A percentile compares a stretch with the other conserved stretches of the same genome.
These are phyloP conservation scores for Sedum album DNA, from an alignment of 164 flowering plant genomes.

Conservation along the genomic window DNA sequence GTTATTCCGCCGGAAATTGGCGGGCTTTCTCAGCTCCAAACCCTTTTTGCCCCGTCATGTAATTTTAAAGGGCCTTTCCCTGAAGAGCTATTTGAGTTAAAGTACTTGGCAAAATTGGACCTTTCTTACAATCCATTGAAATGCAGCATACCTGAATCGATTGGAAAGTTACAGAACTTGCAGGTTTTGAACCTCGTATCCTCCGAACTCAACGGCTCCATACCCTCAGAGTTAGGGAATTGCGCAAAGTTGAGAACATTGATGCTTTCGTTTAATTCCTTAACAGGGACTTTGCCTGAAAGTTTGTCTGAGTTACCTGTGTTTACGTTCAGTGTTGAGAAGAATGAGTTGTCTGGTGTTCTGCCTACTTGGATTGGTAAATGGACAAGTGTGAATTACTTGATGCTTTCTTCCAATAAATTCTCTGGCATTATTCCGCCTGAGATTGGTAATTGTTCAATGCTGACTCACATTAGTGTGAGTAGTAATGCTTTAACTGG, in stretches of 20 bases:
- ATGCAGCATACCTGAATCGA: conserved; percentile 44
- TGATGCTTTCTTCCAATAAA: conserved; percentile 44
- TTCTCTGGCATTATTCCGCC: conserved; percentile 53
- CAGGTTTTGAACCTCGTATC: conserved; percentile 37
- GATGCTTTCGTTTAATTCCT: conserved; percentile 59
- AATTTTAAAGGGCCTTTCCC: conserved; percentile 59
- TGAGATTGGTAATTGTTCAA: conserved; percentile 60
- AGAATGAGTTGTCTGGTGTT: conserved; percentile 54
- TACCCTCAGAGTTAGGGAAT: conserved; percentile 57
- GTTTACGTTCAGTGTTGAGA: conserved; percentile 52
- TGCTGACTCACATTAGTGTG: conserved; percentile 41
- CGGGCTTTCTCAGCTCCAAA: conserved; percentile 28
- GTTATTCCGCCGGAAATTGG: conserved; percentile 58
- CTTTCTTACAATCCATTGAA: conserved; percentile 59
- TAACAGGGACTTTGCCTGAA: conserved; percentile 54
- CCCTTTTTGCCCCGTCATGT: conserved; percentile 38
- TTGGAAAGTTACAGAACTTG: conserved; percentile 49
- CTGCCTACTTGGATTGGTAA: conserved; percentile 69
- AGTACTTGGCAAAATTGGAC: conserved; percentile 38
- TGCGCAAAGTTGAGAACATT: conserved; percentile 43
- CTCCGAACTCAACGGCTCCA: conserved; percentile 50
- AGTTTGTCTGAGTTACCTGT: conserved; percentile 42
- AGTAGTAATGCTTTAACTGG: conserved; percentile 48
- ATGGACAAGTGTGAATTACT: conserved; percentile 40
- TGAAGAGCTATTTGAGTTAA: conserved; percentile 35